These are phyloP conservation scores for Gynochthodes officinalis DNA, from an alignment of 257 asterid species.

Conservation along the genomic window DNA sequence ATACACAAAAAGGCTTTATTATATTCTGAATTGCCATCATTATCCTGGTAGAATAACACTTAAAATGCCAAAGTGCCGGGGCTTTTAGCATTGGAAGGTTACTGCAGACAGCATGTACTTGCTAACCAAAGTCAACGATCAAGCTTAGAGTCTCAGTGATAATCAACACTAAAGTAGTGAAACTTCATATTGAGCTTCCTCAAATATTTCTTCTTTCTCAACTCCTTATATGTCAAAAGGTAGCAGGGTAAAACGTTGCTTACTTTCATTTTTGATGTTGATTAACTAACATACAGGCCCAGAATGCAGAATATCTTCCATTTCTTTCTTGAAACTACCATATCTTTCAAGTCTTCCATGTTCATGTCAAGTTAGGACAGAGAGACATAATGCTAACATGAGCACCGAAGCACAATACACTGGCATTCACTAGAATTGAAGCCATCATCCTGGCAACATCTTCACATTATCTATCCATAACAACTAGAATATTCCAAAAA, in stretches of 20 bases:
- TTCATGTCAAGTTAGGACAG: not conserved
- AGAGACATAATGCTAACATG: too few species aligned
- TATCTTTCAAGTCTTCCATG: not conserved
- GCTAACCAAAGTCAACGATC: not conserved
- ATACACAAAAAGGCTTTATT: too few species aligned
- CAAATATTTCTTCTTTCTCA: not conserved
- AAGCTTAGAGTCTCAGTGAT: not conserved
- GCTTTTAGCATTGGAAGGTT: not conserved
- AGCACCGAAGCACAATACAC: too few species aligned
- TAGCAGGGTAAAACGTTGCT: not conserved
- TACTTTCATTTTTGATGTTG: not conserved
- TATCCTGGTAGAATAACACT: not conserved
- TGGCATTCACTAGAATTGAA: too few species aligned
- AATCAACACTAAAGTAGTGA: too few species aligned
- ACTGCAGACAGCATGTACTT: not conserved
- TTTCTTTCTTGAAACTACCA: not conserved
- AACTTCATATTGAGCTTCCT: too few species aligned
- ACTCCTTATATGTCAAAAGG: not conserved
- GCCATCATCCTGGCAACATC: too few species aligned
- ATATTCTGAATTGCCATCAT: not conserved
- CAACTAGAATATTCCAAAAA: too few species aligned
- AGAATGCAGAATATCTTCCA: too few species aligned
- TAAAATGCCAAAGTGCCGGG: not conserved
- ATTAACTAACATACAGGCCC: not conserved
- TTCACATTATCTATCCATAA: too few species aligned